Evolutionary conservation across 257 asterid species (phyloP).

Genomic region (Solanum pimpinellifolium): DNA sequence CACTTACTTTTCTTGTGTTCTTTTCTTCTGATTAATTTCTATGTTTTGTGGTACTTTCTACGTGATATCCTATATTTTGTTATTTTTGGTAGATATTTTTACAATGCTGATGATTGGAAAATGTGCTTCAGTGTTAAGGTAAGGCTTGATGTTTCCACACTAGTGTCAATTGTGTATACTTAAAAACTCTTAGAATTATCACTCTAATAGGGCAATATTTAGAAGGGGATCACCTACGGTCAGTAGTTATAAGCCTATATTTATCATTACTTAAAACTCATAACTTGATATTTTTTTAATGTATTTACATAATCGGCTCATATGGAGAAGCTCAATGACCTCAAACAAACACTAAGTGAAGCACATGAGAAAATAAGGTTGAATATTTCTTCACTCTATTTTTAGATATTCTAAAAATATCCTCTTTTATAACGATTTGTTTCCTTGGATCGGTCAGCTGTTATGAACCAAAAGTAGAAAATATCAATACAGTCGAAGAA

Average conservation of each 20-base stretch:
- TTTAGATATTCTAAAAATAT: no score
- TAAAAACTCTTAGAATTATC: no score
- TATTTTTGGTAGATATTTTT: not conserved
- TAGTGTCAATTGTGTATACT: no score
- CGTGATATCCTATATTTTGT: not conserved
- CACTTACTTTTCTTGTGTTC: not conserved
- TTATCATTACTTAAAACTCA: not conserved
- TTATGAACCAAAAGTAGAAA: no score
- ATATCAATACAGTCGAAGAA: no score
- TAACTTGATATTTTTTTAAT: no score
- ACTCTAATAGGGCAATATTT: no score
- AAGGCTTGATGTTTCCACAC: not conserved
- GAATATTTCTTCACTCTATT: no score
- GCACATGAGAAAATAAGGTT: not conserved
- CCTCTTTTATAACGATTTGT: no score
- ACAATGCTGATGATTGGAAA: conserved; percentile 1
- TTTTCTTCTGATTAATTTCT: not conserved
- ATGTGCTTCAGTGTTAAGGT: not conserved
- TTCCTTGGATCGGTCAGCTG: no score
- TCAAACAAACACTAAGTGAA: not conserved
- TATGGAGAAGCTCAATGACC: not conserved
- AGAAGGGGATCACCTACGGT: no score
- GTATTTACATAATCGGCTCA: not conserved
- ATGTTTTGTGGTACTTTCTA: not conserved
- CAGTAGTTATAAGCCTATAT: no score